phyloP scores from a whole-genome alignment of 2,329 filamentous ascomycete species.

The Calonectria pauciramosa region DNA sequence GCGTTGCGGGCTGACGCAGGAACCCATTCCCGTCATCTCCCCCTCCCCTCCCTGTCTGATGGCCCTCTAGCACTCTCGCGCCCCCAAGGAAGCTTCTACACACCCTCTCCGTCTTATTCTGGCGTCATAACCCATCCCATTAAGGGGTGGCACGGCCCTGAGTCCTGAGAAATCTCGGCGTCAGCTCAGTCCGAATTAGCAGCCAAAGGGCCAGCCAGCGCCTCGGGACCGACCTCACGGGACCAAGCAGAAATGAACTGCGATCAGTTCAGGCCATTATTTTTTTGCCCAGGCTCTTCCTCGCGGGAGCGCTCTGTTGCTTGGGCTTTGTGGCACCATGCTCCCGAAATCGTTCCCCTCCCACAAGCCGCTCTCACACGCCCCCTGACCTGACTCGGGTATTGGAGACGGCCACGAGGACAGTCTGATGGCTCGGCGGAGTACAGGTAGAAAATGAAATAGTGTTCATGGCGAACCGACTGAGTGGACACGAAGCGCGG shows the following conservation, averaged over 20 bases:
- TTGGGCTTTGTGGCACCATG: not conserved
- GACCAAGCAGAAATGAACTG: not conserved
- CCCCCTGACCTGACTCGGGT: slow-evolving; percentile 6
- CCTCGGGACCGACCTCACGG: slow-evolving; percentile 1
- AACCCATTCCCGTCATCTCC: slow-evolving; percentile 10
- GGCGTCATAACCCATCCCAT: not conserved
- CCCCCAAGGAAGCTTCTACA: not conserved
- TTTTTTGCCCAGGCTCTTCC: not conserved
- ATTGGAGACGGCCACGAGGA: not conserved
- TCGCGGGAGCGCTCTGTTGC: not conserved
- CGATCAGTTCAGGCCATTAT: not conserved
- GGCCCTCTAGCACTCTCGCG: not conserved
- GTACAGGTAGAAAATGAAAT: not conserved
- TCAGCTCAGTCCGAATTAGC: not conserved
- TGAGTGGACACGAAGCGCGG: not conserved
- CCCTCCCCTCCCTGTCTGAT: not conserved
- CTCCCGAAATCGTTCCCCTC: not conserved
- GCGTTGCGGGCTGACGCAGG: slow-evolving; percentile 12
- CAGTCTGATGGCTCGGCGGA: not conserved
- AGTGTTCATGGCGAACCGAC: not conserved
- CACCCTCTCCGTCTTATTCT: not conserved
- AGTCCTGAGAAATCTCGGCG: not conserved
- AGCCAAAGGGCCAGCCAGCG: not conserved
- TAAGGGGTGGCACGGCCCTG: not conserved
- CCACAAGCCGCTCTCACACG: not conserved